Conservation (phyloP, 371 early-diverging fungal genomes). For the Syncephalastrum sp. region DNA sequence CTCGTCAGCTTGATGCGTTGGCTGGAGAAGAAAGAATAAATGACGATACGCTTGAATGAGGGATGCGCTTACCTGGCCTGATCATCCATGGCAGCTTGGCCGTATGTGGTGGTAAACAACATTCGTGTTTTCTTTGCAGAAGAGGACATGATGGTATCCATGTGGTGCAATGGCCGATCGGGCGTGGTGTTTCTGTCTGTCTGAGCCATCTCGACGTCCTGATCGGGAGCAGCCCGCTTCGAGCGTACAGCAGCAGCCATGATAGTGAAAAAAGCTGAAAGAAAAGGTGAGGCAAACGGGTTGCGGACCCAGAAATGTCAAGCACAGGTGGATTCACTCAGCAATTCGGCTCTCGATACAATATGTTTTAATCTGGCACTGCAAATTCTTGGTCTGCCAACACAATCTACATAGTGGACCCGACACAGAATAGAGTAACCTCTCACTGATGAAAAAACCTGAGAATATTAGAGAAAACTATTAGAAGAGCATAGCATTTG, state of each 20-base stretch:
- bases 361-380: too few species aligned
- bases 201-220: constrained; percentile 11
- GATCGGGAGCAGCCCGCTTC: constrained; percentile 26
- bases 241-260: constrained; percentile 15
- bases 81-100: constrained; percentile 57
- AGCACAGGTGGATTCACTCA: too few species aligned
- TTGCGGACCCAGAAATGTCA: too few species aligned
- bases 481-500: too few species aligned
- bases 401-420: too few species aligned
- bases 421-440: too few species aligned
- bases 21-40: constrained; percentile 18
- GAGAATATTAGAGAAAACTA: too few species aligned
- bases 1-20: constrained; percentile 73
- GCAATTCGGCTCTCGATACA: too few species aligned
- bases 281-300: not conserved
- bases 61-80: constrained; percentile 41
- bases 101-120: constrained; percentile 54
- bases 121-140: constrained; percentile 60
- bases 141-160: constrained; percentile 37
- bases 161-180: not conserved
- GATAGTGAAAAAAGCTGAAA: not conserved
- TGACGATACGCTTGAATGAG: not conserved
- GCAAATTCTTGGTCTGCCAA: too few species aligned
- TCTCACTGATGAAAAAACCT: too few species aligned
- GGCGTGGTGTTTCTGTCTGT: constrained; percentile 2